These are phyloP conservation scores for Paramyrothecium roridum DNA, from an alignment of 2,329 filamentous ascomycete species.

Conservation along the genomic window DNA sequence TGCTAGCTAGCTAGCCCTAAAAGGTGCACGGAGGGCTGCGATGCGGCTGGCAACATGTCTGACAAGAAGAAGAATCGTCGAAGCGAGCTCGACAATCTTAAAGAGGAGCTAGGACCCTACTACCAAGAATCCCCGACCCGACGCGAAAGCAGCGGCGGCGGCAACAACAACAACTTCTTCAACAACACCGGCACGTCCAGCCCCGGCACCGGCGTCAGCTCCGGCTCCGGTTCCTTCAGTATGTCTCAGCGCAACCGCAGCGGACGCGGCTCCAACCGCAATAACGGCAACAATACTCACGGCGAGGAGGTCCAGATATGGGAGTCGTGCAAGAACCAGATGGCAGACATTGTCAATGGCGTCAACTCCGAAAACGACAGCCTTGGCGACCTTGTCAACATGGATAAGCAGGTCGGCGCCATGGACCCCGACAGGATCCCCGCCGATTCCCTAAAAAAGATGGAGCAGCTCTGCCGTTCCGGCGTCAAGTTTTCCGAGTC, in stretches of 20 bases:
- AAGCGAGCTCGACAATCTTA: constrained; percentile 29
- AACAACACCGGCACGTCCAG: constrained; percentile 5
- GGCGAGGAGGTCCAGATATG: constrained; percentile 42
- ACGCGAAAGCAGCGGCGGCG: constrained; percentile 14
- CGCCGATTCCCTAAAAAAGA: constrained; percentile 33
- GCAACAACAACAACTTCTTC: constrained; percentile 4
- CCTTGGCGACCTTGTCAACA: constrained; percentile 31
- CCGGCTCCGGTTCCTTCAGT: constrained; percentile 6
- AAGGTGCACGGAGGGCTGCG: neutral
- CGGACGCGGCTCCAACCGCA: constrained; percentile 40
- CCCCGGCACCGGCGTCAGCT: constrained; percentile 8
- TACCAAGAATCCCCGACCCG: constrained; percentile 22
- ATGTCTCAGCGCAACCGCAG: constrained; percentile 44
- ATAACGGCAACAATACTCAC: constrained; percentile 37
- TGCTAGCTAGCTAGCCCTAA: neutral
- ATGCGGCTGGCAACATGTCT: constrained; percentile 27
- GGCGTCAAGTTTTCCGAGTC: constrained; percentile 38
- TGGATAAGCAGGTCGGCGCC: constrained; percentile 37
- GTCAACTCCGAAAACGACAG: constrained; percentile 41
- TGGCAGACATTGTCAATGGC: constrained; percentile 34
- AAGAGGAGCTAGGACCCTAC: constrained; percentile 29
- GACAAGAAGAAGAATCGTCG: constrained; percentile 27
- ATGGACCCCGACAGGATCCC: constrained; percentile 34
- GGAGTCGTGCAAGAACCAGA: constrained; percentile 35
- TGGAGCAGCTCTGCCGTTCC: constrained; percentile 39